These are phyloP conservation scores for Phlegmacium glaucopus DNA, from an alignment of 768 basidiomycete species.

Conservation along the genomic window DNA sequence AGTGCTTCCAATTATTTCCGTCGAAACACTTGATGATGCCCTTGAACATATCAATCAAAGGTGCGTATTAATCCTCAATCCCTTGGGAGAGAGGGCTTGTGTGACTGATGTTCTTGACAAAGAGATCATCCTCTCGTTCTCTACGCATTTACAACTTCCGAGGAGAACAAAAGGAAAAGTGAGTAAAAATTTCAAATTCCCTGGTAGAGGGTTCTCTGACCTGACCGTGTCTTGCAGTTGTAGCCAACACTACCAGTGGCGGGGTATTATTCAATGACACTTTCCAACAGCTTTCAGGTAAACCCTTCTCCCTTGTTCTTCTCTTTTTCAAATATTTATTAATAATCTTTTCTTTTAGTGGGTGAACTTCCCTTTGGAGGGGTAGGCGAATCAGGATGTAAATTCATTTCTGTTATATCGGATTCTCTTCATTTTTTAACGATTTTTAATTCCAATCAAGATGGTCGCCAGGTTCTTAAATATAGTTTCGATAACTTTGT, in stretches of 20 bases:
- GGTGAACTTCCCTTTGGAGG: constrained; percentile 29
- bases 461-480: constrained; percentile 51
- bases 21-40: constrained; percentile 53
- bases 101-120: background rate
- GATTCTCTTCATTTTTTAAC: background rate
- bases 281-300: constrained; percentile 50
- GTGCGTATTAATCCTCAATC: constrained; percentile 30
- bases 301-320: no score
- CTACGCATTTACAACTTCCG: constrained; percentile 59
- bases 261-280: constrained; percentile 57
- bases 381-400: constrained; percentile 64
- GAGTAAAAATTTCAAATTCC: constrained; percentile 5
- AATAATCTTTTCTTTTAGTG: constrained; percentile 7
- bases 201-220: background rate
- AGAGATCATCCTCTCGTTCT: constrained; percentile 60
- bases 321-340: background rate
- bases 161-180: constrained; percentile 37
- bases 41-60: constrained; percentile 50
- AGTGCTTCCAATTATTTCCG: constrained; percentile 57
- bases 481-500: constrained; percentile 55
- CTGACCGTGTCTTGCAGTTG: constrained; percentile 34
- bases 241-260: constrained; percentile 55
- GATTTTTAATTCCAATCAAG: constrained; percentile 23
- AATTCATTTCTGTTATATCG: constrained; percentile 16
- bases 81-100: no score